phyloP scores from a whole-genome alignment of 805 yeast species.

The Yarrowia deformans region DNA sequence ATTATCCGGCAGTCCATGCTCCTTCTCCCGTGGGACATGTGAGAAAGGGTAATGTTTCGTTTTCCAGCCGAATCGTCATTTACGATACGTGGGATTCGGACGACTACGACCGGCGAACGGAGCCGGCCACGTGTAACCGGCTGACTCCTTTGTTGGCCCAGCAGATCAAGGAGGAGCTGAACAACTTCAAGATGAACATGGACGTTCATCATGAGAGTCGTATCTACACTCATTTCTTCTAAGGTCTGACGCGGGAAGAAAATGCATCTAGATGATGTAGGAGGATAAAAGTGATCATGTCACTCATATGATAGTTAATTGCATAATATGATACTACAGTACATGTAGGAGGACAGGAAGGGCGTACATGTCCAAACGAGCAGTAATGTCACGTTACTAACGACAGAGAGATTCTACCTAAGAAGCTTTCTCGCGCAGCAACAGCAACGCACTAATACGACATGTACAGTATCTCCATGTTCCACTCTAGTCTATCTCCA shows the following conservation, averaged over 20 bases:
- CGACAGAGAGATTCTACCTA: too few relatives aligned
- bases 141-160: slow-evolving; percentile 87
- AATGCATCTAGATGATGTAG: background rate
- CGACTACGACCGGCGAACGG: slow-evolving; percentile 94
- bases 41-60: slow-evolving; percentile 55
- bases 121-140: slow-evolving; percentile 89
- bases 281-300: slow-evolving; percentile 2
- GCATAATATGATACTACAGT: background rate
- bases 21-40: slow-evolving; percentile 13
- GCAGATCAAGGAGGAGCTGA: slow-evolving; percentile 83
- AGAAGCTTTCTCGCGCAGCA: too few relatives aligned
- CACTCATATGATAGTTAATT: slow-evolving; percentile 17
- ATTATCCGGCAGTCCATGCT: slow-evolving; percentile 4
- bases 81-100: slow-evolving; percentile 83
- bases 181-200: slow-evolving; percentile 80
- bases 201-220: slow-evolving; percentile 78
- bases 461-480: too few relatives aligned
- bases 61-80: slow-evolving; percentile 81
- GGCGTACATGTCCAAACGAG: too few relatives aligned
- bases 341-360: too few relatives aligned
- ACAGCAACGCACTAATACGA: too few relatives aligned
- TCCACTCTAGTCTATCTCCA: background rate
- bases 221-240: slow-evolving; percentile 85
- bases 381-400: too few relatives aligned
- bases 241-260: slow-evolving; percentile 26